Conservation (phyloP, 139 green algal species). For the Raphidocelis subcapitata region DNA sequence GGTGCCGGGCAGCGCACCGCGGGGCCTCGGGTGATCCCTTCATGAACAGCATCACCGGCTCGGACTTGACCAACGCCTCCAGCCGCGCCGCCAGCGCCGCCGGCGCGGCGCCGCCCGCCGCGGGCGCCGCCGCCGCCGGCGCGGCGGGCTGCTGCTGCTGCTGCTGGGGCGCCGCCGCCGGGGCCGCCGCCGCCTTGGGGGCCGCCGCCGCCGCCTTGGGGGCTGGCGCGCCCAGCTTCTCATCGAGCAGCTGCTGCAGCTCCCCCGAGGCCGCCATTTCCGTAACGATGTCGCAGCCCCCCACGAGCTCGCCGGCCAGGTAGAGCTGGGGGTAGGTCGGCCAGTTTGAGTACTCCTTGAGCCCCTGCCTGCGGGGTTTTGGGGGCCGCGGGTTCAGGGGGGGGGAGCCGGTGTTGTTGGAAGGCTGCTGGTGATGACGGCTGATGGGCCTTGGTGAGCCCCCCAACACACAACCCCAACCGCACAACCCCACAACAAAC, state of each 20-base stretch:
- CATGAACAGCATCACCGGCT: slow-evolving; percentile 78
- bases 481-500: too few species aligned
- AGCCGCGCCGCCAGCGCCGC: slow-evolving; percentile 43
- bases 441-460: too few species aligned
- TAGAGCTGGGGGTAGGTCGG: slow-evolving; percentile 92
- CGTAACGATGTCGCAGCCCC: slow-evolving; percentile 85
- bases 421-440: too few species aligned
- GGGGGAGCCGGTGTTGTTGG: too few species aligned
- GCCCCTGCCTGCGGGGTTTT: slow-evolving; percentile 56
- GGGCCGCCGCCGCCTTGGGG: too few species aligned
- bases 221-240: slow-evolving; percentile 27
- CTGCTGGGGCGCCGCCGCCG: slow-evolving; percentile 1
- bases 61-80: slow-evolving; percentile 42
- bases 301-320: slow-evolving; percentile 71
- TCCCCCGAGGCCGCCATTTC: slow-evolving; percentile 63
- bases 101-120: not conserved
- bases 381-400: too few species aligned
- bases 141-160: slow-evolving; percentile 15
- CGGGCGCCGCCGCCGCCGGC: slow-evolving; percentile 1
- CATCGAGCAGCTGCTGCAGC: slow-evolving; percentile 32
- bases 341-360: slow-evolving; percentile 85
- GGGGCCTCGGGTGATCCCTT: slow-evolving; percentile 72
- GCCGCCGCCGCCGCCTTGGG: not conserved
- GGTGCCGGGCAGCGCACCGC: slow-evolving; percentile 70
- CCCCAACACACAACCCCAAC: too few species aligned